These are phyloP conservation scores for Diophrys appendiculata DNA, from an alignment of 73 alveolate species.

Conservation along the genomic window DNA sequence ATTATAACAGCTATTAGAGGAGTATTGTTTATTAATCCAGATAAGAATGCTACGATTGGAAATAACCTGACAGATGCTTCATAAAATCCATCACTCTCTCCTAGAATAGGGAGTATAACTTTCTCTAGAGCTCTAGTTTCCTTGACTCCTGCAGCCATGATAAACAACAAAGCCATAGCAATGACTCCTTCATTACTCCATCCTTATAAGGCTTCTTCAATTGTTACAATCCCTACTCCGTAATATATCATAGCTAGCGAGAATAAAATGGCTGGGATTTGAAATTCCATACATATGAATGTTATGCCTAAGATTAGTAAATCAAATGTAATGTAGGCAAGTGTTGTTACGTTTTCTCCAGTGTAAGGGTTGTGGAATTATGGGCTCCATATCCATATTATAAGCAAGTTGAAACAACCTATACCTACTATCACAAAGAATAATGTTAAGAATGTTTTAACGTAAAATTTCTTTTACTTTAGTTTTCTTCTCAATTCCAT, in stretches of 20 bases:
- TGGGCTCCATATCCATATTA: not conserved
- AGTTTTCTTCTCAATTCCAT: not conserved
- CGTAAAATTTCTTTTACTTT: not conserved
- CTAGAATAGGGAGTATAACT: not conserved
- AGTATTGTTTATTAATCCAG: not conserved
- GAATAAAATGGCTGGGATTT: not conserved
- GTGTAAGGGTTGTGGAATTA: not conserved
- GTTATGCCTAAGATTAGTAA: not conserved
- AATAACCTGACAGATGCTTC: not conserved
- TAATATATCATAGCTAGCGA: not conserved
- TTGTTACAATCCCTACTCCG: not conserved
- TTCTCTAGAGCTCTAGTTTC: not conserved
- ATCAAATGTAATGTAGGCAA: slow-evolving; percentile 2
- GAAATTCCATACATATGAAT: not conserved
- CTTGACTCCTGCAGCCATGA: slow-evolving; percentile 10
- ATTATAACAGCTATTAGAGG: slow-evolving; percentile 6
- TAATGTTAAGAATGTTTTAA: too few relatives aligned
- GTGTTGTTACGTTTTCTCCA: not conserved
- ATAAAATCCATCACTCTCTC: not conserved
- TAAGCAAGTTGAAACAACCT: not conserved
- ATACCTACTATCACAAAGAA: not conserved
- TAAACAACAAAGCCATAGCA: not conserved
- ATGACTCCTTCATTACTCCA: slow-evolving; percentile 7
- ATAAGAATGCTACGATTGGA: not conserved
- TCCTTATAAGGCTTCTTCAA: not conserved